A percentile compares a stretch with the other conserved stretches of the same genome.
Conservation (phyloP, 1,284 basidiomycete species). For the Puccinia horiana region DNA sequence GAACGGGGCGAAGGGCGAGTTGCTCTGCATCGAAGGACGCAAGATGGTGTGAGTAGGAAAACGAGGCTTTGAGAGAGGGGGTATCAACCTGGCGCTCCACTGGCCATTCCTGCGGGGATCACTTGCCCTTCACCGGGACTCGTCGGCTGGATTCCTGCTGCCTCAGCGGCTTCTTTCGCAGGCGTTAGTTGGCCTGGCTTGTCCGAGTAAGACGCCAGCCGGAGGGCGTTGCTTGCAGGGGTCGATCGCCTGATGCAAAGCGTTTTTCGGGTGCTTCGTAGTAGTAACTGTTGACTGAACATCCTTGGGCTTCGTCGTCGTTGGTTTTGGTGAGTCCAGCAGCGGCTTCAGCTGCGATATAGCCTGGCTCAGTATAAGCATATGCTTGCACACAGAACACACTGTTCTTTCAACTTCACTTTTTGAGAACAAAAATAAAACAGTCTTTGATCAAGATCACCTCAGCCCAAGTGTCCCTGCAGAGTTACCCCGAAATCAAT, state of each 20-base stretch:
- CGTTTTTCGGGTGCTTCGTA: not conserved
- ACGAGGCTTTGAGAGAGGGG: not conserved
- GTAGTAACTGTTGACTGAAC: conserved; percentile 14
- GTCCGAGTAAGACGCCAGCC: conserved; percentile 29
- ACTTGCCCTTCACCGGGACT: not conserved
- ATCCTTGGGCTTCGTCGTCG: no score
- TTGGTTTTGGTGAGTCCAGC: no score
- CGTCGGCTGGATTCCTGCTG: conserved; percentile 14
- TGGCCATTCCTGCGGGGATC: conserved; percentile 45
- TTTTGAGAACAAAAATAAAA: no score
- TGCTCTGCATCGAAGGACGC: conserved; percentile 66
- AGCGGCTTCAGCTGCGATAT: no score
- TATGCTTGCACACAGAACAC: no score
- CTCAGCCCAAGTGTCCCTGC: no score
- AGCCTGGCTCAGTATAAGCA: no score
- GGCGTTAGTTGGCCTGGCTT: not conserved
- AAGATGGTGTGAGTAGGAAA: not conserved
- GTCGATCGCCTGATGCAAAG: not conserved
- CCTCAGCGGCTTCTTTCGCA: not conserved
- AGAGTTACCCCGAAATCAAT: no score
- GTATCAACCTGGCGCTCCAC: conserved; percentile 44
- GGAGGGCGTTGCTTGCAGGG: not conserved
- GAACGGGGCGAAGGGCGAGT: conserved; percentile 80
- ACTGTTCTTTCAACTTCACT: no score
- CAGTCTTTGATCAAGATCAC: no score